A percentile compares a stretch with the other conserved stretches of the same genome.
These are phyloP conservation scores for Plectosphaerella plurivora DNA, from an alignment of 2,329 filamentous ascomycete species.

Conservation along the genomic window DNA sequence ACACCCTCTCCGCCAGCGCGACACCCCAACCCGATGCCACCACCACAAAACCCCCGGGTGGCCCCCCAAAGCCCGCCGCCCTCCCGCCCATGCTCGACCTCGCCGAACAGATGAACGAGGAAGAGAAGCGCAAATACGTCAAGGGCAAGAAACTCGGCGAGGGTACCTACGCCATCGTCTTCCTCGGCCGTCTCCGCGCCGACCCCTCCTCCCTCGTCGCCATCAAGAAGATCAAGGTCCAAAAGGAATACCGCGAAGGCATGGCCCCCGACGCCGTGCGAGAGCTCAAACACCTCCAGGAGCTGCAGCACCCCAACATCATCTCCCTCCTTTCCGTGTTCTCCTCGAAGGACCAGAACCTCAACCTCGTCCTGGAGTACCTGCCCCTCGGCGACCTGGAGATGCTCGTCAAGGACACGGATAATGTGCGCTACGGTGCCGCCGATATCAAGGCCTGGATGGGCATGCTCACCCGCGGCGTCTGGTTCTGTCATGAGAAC, in stretches of 20 bases:
- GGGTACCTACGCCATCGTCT: slow-evolving; percentile 96
- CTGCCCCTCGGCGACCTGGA: slow-evolving; percentile 92
- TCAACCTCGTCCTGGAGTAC: slow-evolving; percentile 93
- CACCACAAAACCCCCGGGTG: slow-evolving; percentile 1
- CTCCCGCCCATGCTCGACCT: slow-evolving; percentile 46
- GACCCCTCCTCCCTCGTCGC: slow-evolving; percentile 75
- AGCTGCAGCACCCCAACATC: slow-evolving; percentile 92
- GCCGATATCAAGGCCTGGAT: slow-evolving; percentile 98
- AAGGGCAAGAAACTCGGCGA: slow-evolving; percentile 94
- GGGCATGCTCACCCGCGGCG: slow-evolving; percentile 87
- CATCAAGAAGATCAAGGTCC: slow-evolving; percentile 89
- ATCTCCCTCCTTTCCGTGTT: slow-evolving; percentile 91
- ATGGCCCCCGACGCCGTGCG: slow-evolving; percentile 92
- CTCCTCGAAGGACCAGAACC: slow-evolving; percentile 91
- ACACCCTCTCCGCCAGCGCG: slow-evolving; percentile 38
- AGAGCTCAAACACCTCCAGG: slow-evolving; percentile 92
- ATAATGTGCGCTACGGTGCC: slow-evolving; percentile 72
- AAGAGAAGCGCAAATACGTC: slow-evolving; percentile 82
- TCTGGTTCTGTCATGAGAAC: slow-evolving; percentile 97
- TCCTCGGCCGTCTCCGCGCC: slow-evolving; percentile 73
- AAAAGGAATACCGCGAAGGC: slow-evolving; percentile 82
- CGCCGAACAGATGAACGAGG: slow-evolving; percentile 79
- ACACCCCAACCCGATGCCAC: slow-evolving; percentile 30
- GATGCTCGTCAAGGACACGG: slow-evolving; percentile 84
- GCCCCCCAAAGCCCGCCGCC: slow-evolving; percentile 12